Base-by-base conservation (phyloP, 768 basidiomycete genomes). In the Mycena floridula region DNA sequence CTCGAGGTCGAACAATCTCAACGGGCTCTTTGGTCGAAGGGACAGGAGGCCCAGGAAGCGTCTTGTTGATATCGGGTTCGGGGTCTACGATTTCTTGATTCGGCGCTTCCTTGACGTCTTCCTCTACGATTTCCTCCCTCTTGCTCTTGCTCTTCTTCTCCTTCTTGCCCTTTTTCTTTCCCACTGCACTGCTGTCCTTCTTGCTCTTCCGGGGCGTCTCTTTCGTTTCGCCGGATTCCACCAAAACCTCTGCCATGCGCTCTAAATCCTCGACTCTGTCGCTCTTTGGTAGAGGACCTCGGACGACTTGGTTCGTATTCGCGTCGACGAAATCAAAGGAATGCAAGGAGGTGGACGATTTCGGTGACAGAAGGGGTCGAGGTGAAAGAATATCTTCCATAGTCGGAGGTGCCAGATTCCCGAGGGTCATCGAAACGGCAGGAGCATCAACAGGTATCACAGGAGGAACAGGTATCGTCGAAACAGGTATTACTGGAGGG, bases 181-280 rank as follows among this genome's bases (percentile, higher is more conserved):
- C 43, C n/a, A 46, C 45, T 32, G 26, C 48, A 52, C 54, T 54
- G 47, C 49, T 44, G 46, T 44, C 47, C 42, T 49, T 42, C 42
- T 39, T 42, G 35, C 43, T 49, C 30, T 41, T 22, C 50, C 60
- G n/a, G n/a, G n/a, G n/a, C n/a, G n/a, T n/a, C n/a, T n/a, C 60
- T 5, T 66, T 65, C n/a, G 71, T 50, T 46, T 72, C 70, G 3
- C 55, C 52, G 20, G 70, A 69, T 20, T 54, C 55, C 15, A 56
- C 72, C 1, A 76, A 79, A 45, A 74, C 74, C 25, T 77, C 82
- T 0, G 83, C 87, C 70, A 91, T 79, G 59, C 74, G 71, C 63
- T 90, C 89, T 42, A 90, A 67, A 48, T 73, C 67, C 47, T 78
- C 77, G 6, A 90, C 85, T n/a, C 78, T 62, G 46, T 77, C 73